These are phyloP conservation scores for Spatholobus suberectus DNA, from an alignment of 306 rosid genomes.

Conservation along the genomic window DNA sequence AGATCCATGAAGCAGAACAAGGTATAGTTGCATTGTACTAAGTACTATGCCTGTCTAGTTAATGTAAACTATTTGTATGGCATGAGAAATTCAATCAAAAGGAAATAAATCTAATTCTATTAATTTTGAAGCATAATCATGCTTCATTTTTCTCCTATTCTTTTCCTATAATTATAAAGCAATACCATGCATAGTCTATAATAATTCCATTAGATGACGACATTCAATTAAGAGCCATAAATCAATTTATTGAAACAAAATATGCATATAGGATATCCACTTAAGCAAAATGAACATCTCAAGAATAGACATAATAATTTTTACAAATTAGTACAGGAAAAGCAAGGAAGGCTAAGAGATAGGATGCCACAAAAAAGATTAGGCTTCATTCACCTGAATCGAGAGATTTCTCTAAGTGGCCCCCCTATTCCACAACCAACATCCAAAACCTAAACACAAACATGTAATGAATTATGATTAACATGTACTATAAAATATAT, in stretches of 20 bases:
- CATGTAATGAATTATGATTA: neutral
- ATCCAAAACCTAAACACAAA: conserved; percentile 72
- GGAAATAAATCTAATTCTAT: neutral
- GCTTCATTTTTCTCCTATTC: neutral
- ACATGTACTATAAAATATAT: neutral
- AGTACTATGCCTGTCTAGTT: neutral
- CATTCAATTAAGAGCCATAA: neutral
- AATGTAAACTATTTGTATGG: neutral
- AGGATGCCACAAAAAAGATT: too few relatives aligned
- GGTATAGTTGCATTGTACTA: neutral
- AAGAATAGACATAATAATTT: too few relatives aligned
- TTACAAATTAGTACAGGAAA: too few relatives aligned
- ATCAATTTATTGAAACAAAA: neutral
- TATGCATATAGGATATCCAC: too few relatives aligned
- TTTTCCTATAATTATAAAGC: neutral
- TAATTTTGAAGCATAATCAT: neutral
- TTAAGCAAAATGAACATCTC: too few relatives aligned
- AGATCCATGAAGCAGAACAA: neutral
- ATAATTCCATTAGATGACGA: conserved; percentile 13
- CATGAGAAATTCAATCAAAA: neutral
- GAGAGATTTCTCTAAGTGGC: conserved; percentile 86
- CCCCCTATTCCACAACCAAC: conserved; percentile 98
- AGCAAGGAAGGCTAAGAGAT: too few relatives aligned
- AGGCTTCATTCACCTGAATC: conserved; percentile 96
- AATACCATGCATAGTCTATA: neutral